Conservation (phyloP, 2,329 filamentous ascomycete genomes). For the Blastomyces percursus region DNA sequence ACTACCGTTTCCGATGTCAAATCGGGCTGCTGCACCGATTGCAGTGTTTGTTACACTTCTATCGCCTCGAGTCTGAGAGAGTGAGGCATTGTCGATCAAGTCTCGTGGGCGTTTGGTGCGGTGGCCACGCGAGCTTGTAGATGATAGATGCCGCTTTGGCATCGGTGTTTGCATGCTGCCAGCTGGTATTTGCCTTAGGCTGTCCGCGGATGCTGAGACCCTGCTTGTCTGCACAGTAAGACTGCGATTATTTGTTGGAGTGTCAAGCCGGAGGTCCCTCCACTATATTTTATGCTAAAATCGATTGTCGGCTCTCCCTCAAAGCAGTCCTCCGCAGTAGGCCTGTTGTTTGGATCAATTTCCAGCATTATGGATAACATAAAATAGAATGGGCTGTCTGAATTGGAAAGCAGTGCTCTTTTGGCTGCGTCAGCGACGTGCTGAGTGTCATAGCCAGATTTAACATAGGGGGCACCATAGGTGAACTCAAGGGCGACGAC, state of each 20-base stretch:
- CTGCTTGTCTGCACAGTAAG: not conserved
- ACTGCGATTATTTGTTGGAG: not conserved
- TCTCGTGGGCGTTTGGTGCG: not conserved
- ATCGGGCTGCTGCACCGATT: not conserved
- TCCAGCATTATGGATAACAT: not conserved
- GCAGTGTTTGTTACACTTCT: not conserved
- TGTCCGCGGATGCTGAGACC: not conserved
- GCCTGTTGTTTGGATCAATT: not conserved
- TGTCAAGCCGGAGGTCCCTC: not conserved
- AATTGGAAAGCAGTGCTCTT: not conserved
- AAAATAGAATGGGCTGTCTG: not conserved
- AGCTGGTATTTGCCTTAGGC: not conserved
- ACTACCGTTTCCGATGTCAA: not conserved
- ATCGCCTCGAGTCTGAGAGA: not conserved
- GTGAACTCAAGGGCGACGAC: slow-evolving; percentile 12
- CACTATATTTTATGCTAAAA: not conserved
- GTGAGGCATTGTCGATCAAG: not conserved
- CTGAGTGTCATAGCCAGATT: too few species aligned
- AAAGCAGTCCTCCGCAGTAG: not conserved
- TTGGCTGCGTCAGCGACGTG: not conserved
- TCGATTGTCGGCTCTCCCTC: not conserved
- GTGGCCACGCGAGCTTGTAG: not conserved
- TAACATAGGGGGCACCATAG: not conserved
- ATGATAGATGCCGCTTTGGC: not conserved
- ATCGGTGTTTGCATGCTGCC: not conserved